Base-by-base conservation (phyloP, 306 rosid genomes). In the Castanea crenata region DNA sequence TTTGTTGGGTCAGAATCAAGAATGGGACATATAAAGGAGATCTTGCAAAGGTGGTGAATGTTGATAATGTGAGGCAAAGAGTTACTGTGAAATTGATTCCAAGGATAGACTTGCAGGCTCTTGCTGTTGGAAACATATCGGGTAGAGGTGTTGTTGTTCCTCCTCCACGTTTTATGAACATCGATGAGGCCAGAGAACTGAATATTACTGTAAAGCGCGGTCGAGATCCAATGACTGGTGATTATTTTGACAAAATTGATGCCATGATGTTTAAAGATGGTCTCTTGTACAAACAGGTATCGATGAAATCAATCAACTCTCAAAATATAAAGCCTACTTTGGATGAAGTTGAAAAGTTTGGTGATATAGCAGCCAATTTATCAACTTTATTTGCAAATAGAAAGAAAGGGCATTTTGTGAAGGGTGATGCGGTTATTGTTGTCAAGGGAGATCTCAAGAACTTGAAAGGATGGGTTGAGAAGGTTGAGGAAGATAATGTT, bases 1-100 rank as follows among this genome's bases (percentile, higher is more conserved):
- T 96, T 83, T 90, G 96, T 8, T 96, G 99, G 99, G 98, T 96
- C 75, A 86, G 99, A 83, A 91, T 96, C 97, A 96, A 96, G 88
- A 89, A 87, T 49, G 98, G 98, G 78, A 93, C 93, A 25, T 93
- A 96, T 69, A 96, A 96, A 77, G 96, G 98, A 64, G 99, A 96
- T 84, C 96, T 96, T 74, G 98, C 99, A 25, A 87, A 93, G 82
- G 99, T 96, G 29, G 94, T 90, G 76, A 96, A 91, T 80, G 99
- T 96, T 19, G 98, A 96, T 77, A 91, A 93, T 87, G 94, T 96
- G 56, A 88, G 98, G 34, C 99, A 93, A 77, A 90, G 91, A 82
- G 94, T 93, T 73, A 96, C 93, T 10, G 98, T 96, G 83, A 96
- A 96, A 88, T 77, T 96, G 78, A 91, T 96, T 92, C 99, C 99